Evolutionary conservation across 2,329 filamentous ascomycete species (phyloP), one percentile per base, ranked within the genome.

Genomic region (Cryphonectria carpinicola): DNA sequence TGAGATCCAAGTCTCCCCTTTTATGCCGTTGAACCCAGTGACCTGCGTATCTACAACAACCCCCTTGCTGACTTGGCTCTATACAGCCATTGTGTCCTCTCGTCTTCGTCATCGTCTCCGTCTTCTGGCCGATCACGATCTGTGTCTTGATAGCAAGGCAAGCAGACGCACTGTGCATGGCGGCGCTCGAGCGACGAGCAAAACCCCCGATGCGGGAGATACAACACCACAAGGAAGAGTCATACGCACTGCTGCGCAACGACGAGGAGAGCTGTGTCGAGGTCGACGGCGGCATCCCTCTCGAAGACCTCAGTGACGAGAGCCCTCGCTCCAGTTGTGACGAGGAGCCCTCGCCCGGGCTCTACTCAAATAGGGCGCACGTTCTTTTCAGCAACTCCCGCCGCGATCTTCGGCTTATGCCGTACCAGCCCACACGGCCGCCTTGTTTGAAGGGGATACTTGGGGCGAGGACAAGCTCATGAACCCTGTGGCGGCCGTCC

Each of bases 91-190:
- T 71, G n/a, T 71, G 63, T 37, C 70, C 70, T 32, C 17, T 71
- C 62, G 37, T 71, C 39, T 69, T 69, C 64, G 17, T 66, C 28
- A 35, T 69, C 5, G 67, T 67, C 8, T 68, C 70, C 56, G 39
- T 71, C 58, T 63, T 71, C 67, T 71, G 70, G 70, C 70, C 70
- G 19, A 58, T 69, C 13, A 49, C 65, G 11, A 8, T 71, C 1
- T 43, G 60, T 19, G 25, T 58, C 10, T 25, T 49, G 17, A 10
- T 63, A 52, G 41, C 60, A 25, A 19, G n/a, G 46, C 2, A 28
- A 11, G 17, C 63, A 19, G 56, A 19, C 5, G 14, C 28, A 17
- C 11, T 35, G 2, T 66, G 63, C 68, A 39, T 58, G 14, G 19
- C 5, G 4, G 17, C 17, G 1, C 35, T 63, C 19, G 22, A 43